Evolutionary conservation across 2,329 filamentous ascomycete genomes (phyloP).

Genomic region (Balansia obtecta): DNA sequence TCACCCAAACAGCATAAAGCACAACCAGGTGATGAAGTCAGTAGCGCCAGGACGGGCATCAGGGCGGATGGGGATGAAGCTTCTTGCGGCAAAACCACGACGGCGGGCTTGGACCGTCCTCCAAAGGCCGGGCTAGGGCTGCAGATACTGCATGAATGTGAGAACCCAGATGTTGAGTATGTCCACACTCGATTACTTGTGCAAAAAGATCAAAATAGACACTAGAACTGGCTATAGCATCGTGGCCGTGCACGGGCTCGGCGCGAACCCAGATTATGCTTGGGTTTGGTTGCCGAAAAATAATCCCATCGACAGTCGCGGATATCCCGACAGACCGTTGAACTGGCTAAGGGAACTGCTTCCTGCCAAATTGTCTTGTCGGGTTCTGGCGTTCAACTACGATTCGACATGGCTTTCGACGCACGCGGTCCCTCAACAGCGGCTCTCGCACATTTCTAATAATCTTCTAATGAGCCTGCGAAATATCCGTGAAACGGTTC

Average conservation of each 20-base stretch:
- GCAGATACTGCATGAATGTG: background rate
- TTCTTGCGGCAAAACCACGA: too few species aligned
- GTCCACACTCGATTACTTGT: background rate
- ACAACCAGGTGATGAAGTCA: too few species aligned
- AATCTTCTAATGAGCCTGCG: too few species aligned
- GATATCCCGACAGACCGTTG: slow-evolving; percentile 4
- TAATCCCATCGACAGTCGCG: slow-evolving; percentile 3
- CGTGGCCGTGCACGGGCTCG: slow-evolving; percentile 7
- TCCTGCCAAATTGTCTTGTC: slow-evolving; percentile 1
- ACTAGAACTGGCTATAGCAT: slow-evolving; percentile 1
- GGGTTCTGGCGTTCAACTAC: slow-evolving; percentile 5
- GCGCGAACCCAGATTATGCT: slow-evolving; percentile 7
- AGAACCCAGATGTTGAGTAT: background rate
- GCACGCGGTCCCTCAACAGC: slow-evolving; percentile 1
- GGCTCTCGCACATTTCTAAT: too few species aligned
- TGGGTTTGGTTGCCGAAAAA: slow-evolving; percentile 8
- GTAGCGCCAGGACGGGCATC: too few species aligned
- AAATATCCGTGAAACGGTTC: too few species aligned
- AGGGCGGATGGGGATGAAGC: too few species aligned
- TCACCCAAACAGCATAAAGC: too few species aligned
- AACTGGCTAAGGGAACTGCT: slow-evolving; percentile 3
- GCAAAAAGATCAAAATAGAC: background rate
- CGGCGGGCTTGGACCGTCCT: background rate
- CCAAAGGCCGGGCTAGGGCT: background rate
- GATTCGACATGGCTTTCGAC: slow-evolving; percentile 1